Percentiles rank a stretch among this genome's conserved stretches.
phyloP scores from a whole-genome alignment of 106 monocot genomes.

The Narthecium ossifragum region DNA sequence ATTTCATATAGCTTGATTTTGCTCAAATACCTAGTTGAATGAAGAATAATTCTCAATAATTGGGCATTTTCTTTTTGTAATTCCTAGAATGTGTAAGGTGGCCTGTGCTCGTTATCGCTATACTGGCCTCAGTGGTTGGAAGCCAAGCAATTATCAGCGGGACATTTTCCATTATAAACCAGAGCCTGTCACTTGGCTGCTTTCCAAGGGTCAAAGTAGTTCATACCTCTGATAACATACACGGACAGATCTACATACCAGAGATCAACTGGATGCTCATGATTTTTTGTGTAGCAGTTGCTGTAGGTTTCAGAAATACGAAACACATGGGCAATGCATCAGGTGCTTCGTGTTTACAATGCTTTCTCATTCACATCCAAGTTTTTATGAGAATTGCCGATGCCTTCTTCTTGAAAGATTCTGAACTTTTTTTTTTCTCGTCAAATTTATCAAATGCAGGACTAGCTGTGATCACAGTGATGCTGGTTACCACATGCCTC shows the following conservation, averaged over 20 bases:
- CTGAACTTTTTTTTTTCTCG: not conserved
- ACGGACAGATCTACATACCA: slow-evolving; percentile 65
- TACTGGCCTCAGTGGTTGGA: slow-evolving; percentile 50
- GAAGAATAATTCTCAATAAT: too few species aligned
- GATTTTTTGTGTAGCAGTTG: slow-evolving; percentile 55
- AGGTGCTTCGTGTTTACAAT: too few species aligned
- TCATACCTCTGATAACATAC: slow-evolving; percentile 48
- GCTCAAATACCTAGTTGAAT: too few species aligned
- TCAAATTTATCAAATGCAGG: slow-evolving; percentile 23
- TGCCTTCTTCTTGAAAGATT: not conserved
- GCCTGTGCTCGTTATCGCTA: slow-evolving; percentile 48
- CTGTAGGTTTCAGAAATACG: slow-evolving; percentile 55
- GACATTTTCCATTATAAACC: slow-evolving; percentile 63
- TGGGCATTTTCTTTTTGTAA: too few species aligned
- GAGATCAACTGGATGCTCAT: slow-evolving; percentile 68
- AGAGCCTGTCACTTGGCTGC: slow-evolving; percentile 57
- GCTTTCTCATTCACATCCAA: too few species aligned
- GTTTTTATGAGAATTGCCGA: too few species aligned
- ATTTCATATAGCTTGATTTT: too few species aligned
- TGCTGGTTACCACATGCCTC: slow-evolving; percentile 64
- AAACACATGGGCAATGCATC: slow-evolving; percentile 66
- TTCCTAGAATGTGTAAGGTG: slow-evolving; percentile 41
- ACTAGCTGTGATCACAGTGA: slow-evolving; percentile 59
- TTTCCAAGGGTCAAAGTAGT: slow-evolving; percentile 62
- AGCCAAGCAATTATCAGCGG: slow-evolving; percentile 66